Evolutionary conservation across 352 stramenopile species (phyloP), one percentile per base, ranked within the genome.

Genomic region (Phytophthora pini): DNA sequence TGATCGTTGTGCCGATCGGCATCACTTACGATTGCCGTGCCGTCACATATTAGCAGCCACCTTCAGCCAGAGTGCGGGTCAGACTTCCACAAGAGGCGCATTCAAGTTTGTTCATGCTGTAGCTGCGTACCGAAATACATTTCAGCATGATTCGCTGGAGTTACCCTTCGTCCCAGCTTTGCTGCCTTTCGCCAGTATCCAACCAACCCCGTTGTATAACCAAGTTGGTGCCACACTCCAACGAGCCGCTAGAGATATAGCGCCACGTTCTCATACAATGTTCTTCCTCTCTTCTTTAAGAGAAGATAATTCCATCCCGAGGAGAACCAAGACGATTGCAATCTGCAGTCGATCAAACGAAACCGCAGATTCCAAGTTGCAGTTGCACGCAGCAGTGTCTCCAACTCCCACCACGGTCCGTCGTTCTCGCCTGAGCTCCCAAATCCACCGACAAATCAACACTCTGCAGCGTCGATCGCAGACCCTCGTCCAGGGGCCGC

Each of bases 1-100:
- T 44, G 45, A 27, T 1, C 53, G 53, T 4, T 52, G 53, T 24
- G 26, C 53, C 2, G 53, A 60, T 24, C 53, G 52, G 7, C 39
- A 59, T 3, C 52, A 52, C 11, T 13, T 60, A 4, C 53, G 51
- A 15, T 41, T 60, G 34, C 53, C 53, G 1, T 60, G 41, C 12
- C 15, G 53, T 0, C 53, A 60, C 29, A 29, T 52, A 6, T 15
- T 45, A 15, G 52, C 52, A 22, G 52, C 40, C 5, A 4, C 41
- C 1, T 59, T 24, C 17, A 32, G n/a, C n/a, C 1, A 41, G n/a
- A 51, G 13, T 50, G 40, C 24, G 2, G n/a, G 2, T 22, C 26
- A 13, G 4, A 38, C 44, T 3, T 36, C 44, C 0, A 58, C 51
- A 15, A 13, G 36, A 29, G 51, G 22, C 38, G 38, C 38, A 3